Evolutionary conservation across 352 stramenopile genomes (phyloP).

Genomic region (Globisporangium ultimum): DNA sequence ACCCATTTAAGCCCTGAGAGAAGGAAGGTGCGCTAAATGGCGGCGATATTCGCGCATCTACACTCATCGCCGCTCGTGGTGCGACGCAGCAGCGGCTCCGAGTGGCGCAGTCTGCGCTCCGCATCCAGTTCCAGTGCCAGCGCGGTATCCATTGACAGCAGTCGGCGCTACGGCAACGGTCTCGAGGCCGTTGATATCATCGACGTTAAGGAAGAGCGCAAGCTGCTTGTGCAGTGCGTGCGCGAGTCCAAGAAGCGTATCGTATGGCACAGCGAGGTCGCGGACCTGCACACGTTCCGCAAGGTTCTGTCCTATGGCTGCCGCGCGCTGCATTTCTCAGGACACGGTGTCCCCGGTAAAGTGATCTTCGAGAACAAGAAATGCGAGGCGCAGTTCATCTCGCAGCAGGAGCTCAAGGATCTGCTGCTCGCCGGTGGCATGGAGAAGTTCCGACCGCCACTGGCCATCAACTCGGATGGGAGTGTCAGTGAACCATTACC

Average conservation of each 20-base stretch:
- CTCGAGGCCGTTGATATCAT: constrained; percentile 85
- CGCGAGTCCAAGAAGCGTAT: constrained; percentile 61
- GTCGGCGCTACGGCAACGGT: constrained; percentile 25
- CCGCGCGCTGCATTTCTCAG: constrained; percentile 75
- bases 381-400: constrained; percentile 81
- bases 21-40: constrained; percentile 1
- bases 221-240: constrained; percentile 69
- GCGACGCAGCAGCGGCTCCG: constrained; percentile 46
- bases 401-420: constrained; percentile 73
- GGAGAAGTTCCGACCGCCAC: constrained; percentile 19
- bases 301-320: constrained; percentile 79
- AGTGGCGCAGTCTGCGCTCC: constrained; percentile 59
- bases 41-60: constrained; percentile 74
- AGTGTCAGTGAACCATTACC: neutral
- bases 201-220: constrained; percentile 75
- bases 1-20: neutral
- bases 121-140: neutral
- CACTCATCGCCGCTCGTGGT: constrained; percentile 83
- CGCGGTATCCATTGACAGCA: neutral
- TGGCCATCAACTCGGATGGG: constrained; percentile 1
- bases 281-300: constrained; percentile 76
- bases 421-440: constrained; percentile 64
- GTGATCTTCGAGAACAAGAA: constrained; percentile 83
- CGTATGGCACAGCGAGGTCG: constrained; percentile 76
- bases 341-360: constrained; percentile 68